Conservation (phyloP, 129 eudicot genomes). For the Kitagawia praeruptora region DNA sequence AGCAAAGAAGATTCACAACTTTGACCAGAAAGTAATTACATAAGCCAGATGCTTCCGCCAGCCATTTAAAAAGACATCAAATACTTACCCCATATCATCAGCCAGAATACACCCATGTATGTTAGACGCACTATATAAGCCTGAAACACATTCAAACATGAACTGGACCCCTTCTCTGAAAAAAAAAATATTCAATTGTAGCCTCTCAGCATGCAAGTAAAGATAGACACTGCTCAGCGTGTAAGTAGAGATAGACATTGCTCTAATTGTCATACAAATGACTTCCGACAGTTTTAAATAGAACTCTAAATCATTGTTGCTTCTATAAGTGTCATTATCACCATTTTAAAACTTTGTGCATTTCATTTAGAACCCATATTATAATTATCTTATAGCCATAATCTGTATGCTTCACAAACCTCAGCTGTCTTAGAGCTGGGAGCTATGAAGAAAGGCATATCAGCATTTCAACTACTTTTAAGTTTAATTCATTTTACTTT, state of each 20-base stretch:
- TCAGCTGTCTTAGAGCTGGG: not conserved
- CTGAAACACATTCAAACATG: conserved; percentile 96
- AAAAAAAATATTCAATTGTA: conserved; percentile 7
- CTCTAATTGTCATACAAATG: not conserved
- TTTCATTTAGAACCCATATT: not conserved
- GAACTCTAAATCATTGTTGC: not conserved
- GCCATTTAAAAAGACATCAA: not conserved
- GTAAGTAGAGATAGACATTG: conserved; percentile 5
- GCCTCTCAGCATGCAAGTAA: conserved; percentile 15
- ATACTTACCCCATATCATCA: conserved; percentile 97
- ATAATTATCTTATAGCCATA: not conserved
- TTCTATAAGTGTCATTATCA: not conserved
- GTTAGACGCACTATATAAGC: conserved; percentile 43
- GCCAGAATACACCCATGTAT: conserved; percentile 94
- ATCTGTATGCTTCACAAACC: not conserved
- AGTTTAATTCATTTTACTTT: not conserved
- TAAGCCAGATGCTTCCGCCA: conserved; percentile 11
- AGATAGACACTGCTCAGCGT: conserved; percentile 13
- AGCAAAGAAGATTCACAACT: not conserved
- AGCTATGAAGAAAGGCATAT: not conserved
- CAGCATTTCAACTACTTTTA: not conserved
- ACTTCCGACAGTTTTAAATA: not conserved
- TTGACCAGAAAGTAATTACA: conserved; percentile 8
- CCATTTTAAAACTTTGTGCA: not conserved
- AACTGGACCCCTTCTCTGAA: conserved; percentile 99